Base-by-base conservation (phyloP, 495 filamentous ascomycete genomes). In the Cudoniella acicularis region DNA sequence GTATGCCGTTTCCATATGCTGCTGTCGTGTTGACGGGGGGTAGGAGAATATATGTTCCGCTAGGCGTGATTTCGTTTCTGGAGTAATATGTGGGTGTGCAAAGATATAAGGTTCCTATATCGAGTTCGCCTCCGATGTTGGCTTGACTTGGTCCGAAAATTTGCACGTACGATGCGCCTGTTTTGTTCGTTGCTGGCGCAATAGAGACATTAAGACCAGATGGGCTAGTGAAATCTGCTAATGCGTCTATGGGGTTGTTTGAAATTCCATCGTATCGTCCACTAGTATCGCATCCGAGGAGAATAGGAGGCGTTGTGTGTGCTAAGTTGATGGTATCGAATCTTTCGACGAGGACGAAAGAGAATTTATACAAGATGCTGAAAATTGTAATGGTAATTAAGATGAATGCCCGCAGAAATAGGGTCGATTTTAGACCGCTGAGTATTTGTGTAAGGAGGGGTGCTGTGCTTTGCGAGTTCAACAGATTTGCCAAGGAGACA, bases 21-120 rank as follows among this genome's bases (percentile, higher is more conserved):
- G 11, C 16, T 13, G 50, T 23, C 10, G 24, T 40, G 24, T 30
- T 16, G 16, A 40, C 20, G 3, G 40, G 52, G 3, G 52, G 52
- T 4, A 21, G 3, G 27, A 22, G 30, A 21, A 36, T 18, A 2
- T 13, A 25, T 2, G 30, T 6, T 36, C 8, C 50, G 17, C 36
- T 53, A 4, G 52, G 52, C 10, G 18, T 23, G 16, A 54, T 43
- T 42, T 42, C 16, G 30, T 45, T 54, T 23, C 52, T 3, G 40
- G 52, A 54, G 21, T 54, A 54, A 30, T 54, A 43, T 42, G 52
- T 54, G 42, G 52, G 52, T 20, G 52, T 54, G 52, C 52, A 54
- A n/a, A 54, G 52, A 45, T 21, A 42, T 3, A 42, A 18, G 16
- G 26, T 13, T 10, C 30, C 52, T 21, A 9, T n/a, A n/a, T 46